phyloP scores from a whole-genome alignment of 495 filamentous ascomycete species.

The Daldinia childiae region DNA sequence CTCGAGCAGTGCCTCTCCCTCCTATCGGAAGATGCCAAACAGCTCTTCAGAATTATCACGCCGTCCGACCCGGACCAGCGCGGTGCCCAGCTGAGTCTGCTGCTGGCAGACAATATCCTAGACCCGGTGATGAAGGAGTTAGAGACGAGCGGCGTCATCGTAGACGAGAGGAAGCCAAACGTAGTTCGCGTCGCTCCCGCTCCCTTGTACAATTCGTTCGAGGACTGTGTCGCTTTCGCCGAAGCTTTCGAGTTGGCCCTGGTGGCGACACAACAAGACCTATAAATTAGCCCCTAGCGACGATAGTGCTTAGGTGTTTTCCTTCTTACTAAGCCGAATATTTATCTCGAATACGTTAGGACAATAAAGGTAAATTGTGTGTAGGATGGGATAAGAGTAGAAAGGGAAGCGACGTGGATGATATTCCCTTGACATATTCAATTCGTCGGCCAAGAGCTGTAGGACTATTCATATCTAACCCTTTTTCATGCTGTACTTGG shows the following conservation, averaged over 20 bases:
- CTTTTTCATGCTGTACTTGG: not conserved
- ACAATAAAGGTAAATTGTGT: conserved; percentile 11
- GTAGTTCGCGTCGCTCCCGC: conserved; percentile 93
- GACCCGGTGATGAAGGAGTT: conserved; percentile 73
- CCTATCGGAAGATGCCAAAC: conserved; percentile 53
- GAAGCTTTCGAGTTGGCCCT: conserved; percentile 67
- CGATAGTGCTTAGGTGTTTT: not conserved
- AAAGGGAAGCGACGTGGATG: conserved; percentile 1
- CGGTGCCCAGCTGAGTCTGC: conserved; percentile 87
- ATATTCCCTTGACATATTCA: conserved; percentile 3
- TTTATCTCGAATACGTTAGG: not conserved
- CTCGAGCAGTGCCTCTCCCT: conserved; percentile 73
- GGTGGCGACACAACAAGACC: conserved; percentile 41
- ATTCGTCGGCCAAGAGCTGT: not conserved
- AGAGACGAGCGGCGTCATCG: conserved; percentile 75
- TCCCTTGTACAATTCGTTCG: conserved; percentile 87
- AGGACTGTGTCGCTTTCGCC: conserved; percentile 81
- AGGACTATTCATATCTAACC: not conserved
- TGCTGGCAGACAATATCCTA: conserved; percentile 72
- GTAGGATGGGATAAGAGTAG: conserved; percentile 16
- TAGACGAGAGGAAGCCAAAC: conserved; percentile 90
- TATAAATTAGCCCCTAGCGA: not conserved
- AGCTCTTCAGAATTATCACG: conserved; percentile 81
- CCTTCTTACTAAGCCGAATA: not conserved
- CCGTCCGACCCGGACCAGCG: conserved; percentile 74